Conservation (phyloP, 2,329 filamentous ascomycete species). For the Fusarium xyrophilum region DNA sequence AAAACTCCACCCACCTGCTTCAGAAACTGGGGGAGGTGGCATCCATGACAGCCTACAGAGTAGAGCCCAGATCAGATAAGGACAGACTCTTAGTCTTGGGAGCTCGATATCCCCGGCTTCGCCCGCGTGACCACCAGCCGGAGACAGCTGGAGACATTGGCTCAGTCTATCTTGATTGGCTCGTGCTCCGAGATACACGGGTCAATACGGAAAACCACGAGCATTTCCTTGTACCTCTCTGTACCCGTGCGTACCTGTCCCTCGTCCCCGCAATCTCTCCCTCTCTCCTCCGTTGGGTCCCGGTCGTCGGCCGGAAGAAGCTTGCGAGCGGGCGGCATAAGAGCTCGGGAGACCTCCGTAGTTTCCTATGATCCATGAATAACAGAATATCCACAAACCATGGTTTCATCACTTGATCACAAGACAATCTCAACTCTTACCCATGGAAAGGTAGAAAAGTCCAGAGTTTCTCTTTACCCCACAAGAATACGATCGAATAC, state of each 20-base stretch:
- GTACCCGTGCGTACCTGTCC: no score
- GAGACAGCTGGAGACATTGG: no score
- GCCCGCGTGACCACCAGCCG: conserved; percentile 33
- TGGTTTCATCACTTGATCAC: conserved; percentile 24
- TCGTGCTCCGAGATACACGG: background rate
- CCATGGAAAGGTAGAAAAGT: background rate
- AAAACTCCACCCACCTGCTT: conserved; percentile 16
- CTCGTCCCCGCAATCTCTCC: conserved; percentile 6
- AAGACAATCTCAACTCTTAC: background rate
- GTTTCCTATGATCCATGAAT: background rate
- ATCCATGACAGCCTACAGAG: no score
- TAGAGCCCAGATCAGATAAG: conserved; percentile 31
- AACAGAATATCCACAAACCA: conserved; percentile 8
- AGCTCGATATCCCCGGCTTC: conserved; percentile 37
- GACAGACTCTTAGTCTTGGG: conserved; percentile 7
- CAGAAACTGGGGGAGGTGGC: conserved; percentile 28
- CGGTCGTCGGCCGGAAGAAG: conserved; percentile 20
- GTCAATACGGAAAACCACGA: conserved; percentile 9
- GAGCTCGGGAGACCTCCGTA: conserved; percentile 32
- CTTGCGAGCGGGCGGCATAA: conserved; percentile 5
- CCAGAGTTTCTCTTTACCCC: conserved; percentile 6
- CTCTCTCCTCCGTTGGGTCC: conserved; percentile 22
- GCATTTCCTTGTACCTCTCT: background rate
- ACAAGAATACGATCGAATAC: conserved; percentile 7
- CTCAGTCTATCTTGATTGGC: conserved; percentile 1